Evolutionary conservation across 441 rosid genomes (phyloP).

Genomic region (Flueggea neowawraea): DNA sequence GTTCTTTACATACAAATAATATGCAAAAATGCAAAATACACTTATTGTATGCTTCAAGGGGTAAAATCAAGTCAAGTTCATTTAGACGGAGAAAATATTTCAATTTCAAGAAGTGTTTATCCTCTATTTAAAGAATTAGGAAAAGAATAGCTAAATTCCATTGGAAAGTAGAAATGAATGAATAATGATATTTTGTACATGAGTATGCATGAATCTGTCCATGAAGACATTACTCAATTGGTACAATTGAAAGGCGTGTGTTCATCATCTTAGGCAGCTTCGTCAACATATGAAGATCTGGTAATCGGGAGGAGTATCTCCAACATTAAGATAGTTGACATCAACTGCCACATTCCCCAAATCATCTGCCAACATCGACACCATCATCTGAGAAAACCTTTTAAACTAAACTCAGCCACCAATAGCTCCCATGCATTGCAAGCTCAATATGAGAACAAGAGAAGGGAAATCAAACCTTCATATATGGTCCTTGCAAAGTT

Average conservation of each 20-base stretch:
- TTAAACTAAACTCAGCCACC: too few species aligned
- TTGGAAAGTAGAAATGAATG: not conserved
- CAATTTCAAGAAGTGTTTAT: too few species aligned
- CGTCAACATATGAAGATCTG: conserved; percentile 78
- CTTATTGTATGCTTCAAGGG: too few species aligned
- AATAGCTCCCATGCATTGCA: not conserved
- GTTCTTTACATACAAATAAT: too few species aligned
- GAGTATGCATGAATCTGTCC: too few species aligned
- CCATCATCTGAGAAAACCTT: not conserved
- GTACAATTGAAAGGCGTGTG: not conserved
- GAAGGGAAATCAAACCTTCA: conserved; percentile 50
- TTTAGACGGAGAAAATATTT: too few species aligned
- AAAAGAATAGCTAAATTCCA: too few species aligned
- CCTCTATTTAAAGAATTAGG: too few species aligned
- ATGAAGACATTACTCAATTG: not conserved
- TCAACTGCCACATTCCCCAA: conserved; percentile 66
- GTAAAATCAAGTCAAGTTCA: too few species aligned
- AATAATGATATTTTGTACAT: not conserved
- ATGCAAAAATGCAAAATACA: too few species aligned
- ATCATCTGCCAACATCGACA: conserved; percentile 42
- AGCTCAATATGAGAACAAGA: conserved; percentile 4
- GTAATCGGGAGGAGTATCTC: conserved; percentile 40
- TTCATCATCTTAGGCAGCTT: not conserved
- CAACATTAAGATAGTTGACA: conserved; percentile 82
- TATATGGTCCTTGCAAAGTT: conserved; percentile 65